These are phyloP conservation scores for Nakataea oryzae DNA, from an alignment of 2,329 filamentous ascomycete species.

Conservation along the genomic window DNA sequence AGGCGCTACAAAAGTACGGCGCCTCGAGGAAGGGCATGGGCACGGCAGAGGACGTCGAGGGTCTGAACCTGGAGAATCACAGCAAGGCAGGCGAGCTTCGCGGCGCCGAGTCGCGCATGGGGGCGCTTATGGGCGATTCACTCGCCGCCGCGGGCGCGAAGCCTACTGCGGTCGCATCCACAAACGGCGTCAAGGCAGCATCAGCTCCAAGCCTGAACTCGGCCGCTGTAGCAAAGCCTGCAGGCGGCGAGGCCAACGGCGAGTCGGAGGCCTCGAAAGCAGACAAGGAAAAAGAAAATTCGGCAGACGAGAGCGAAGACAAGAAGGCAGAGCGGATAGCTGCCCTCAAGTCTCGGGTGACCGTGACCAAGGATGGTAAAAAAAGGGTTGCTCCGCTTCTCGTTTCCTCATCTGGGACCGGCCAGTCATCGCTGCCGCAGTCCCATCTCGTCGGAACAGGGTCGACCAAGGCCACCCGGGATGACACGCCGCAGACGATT, in stretches of 20 bases:
- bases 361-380: slow-evolving; percentile 91
- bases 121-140: slow-evolving; percentile 85
- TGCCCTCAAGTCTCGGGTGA: slow-evolving; percentile 78
- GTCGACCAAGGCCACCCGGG: slow-evolving; percentile 49
- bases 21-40: slow-evolving; percentile 79
- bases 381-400: slow-evolving; percentile 89
- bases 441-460: slow-evolving; percentile 76
- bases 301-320: slow-evolving; percentile 34
- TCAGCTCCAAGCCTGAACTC: neutral
- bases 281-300: slow-evolving; percentile 18
- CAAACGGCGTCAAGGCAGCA: slow-evolving; percentile 38
- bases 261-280: slow-evolving; percentile 16
- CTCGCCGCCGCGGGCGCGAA: slow-evolving; percentile 34
- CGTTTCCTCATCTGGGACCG: slow-evolving; percentile 79
- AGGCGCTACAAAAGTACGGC: slow-evolving; percentile 85
- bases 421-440: slow-evolving; percentile 80
- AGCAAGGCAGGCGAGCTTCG: slow-evolving; percentile 87
- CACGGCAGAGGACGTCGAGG: slow-evolving; percentile 86
- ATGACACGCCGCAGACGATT: slow-evolving; percentile 68
- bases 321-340: slow-evolving; percentile 44
- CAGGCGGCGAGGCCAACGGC: slow-evolving; percentile 2
- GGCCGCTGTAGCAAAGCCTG: neutral
- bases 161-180: slow-evolving; percentile 21
- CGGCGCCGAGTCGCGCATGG: slow-evolving; percentile 91
- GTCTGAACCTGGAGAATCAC: slow-evolving; percentile 75